phyloP scores from a whole-genome alignment of 1,284 basidiomycete genomes.

The Microstroma glucosiphilum region DNA sequence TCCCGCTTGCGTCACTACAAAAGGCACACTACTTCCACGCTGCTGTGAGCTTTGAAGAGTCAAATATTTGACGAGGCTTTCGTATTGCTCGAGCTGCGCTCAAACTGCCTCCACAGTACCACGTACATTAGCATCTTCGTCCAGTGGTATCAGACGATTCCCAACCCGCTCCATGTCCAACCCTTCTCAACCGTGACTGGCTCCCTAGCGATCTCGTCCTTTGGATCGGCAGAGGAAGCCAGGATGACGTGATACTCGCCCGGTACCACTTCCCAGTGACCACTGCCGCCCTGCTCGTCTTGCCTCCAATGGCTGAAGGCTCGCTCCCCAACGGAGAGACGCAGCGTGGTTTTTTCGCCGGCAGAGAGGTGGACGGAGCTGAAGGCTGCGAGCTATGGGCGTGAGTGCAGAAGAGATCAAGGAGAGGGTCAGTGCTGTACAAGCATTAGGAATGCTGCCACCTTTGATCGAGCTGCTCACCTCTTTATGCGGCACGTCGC shows the following conservation, averaged over 20 bases:
- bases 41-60: too few species aligned
- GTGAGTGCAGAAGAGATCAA: neutral
- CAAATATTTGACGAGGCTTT: neutral
- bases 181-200: neutral
- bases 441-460: too few species aligned
- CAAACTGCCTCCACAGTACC: too few species aligned
- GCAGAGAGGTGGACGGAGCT: neutral
- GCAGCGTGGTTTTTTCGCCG: neutral
- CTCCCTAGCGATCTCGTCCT: neutral
- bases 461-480: too few species aligned
- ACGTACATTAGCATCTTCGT: too few species aligned
- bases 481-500: slow-evolving; percentile 9
- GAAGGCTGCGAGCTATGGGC: slow-evolving; percentile 12
- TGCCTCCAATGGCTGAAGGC: slow-evolving; percentile 8
- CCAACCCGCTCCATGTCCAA: slow-evolving; percentile 8
- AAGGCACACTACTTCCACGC: neutral
- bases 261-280: slow-evolving; percentile 9
- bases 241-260: slow-evolving; percentile 12
- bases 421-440: neutral
- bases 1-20: neutral
- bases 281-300: neutral
- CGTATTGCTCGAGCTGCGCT: neutral
- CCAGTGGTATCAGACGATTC: neutral
- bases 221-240: slow-evolving; percentile 6
- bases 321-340: slow-evolving; percentile 9